Base-by-base conservation (phyloP, 768 basidiomycete genomes). In the Pleurotus tuber-regium region DNA sequence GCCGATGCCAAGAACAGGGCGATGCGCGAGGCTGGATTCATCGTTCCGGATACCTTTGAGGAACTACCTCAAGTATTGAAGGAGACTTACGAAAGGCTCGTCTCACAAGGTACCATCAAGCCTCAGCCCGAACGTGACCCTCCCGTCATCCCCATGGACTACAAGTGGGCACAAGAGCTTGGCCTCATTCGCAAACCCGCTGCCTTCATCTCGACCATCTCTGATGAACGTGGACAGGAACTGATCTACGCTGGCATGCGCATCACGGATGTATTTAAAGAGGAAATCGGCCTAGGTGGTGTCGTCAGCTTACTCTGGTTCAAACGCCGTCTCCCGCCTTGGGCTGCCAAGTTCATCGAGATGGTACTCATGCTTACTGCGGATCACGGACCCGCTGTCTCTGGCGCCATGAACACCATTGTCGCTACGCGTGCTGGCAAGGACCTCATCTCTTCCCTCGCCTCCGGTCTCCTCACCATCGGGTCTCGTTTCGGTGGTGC, bases 281-380 rank as follows among this genome's bases (percentile, higher is more conserved):
- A 92, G 56, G 88, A 97, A 58, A 90, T 98, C 57, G 95, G 95
- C 56, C 77, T 99, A 58, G 96, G 97, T 53, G 96, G 97, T 79
- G 97, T 98, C 61, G 87, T 99, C 65, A 84, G 83, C 52, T 74
- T 99, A 66, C 76, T 98, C 61, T 98, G 96, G 97, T 99, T 98
- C 84, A 98, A 98, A 78, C 83, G 96, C 61, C 89, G 78, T 61
- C 80, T 98, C 19, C 96, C 94, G 14, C 74, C 85, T 42, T 96
- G 89, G 79, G 96, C 95, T 41, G 86, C 93, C 68, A 98, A 98
- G 76, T 99, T 99, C 80, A 87, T 99, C 68, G 96, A 99, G 78
- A 99, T 98, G 97, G 94, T 98, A 49, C 82, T 99, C 67, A 96
- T 97, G 92, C 80, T 99, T 59, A 99, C 96, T 10, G 96, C 96